Evolutionary conservation across 2,329 filamentous ascomycete genomes (phyloP).

Genomic region (Periconia macrospinosa): DNA sequence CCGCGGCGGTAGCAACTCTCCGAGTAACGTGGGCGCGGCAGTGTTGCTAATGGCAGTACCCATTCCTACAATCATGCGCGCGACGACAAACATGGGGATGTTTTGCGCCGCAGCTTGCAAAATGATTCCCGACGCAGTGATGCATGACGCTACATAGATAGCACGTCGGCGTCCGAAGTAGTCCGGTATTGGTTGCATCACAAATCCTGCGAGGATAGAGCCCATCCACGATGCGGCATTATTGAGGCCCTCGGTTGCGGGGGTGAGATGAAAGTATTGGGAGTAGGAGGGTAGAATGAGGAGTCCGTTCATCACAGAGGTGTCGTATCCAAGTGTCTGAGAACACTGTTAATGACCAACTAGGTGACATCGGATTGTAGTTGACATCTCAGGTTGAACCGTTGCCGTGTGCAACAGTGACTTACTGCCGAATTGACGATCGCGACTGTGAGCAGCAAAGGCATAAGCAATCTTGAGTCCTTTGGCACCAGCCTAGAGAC

Average conservation of each 20-base stretch:
- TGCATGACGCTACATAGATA: not conserved
- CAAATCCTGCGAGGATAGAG: constrained; percentile 1
- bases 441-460: too few species aligned
- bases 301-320: constrained; percentile 5
- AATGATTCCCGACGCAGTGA: constrained; percentile 1
- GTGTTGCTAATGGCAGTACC: constrained; percentile 44
- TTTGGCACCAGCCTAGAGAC: too few species aligned
- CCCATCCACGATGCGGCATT: not conserved
- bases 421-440: too few species aligned
- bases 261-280: constrained; percentile 4
- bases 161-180: constrained; percentile 1
- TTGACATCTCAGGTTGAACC: too few species aligned
- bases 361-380: too few species aligned
- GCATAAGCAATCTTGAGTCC: too few species aligned
- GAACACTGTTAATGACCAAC: too few species aligned
- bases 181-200: not conserved
- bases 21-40: too few species aligned
- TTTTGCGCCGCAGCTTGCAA: constrained; percentile 6
- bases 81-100: constrained; percentile 7
- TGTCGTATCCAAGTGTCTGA: constrained; percentile 2
- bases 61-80: constrained; percentile 51
- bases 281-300: constrained; percentile 4
- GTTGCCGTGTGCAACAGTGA: too few species aligned
- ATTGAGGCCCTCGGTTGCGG: constrained; percentile 4
- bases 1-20: too few species aligned